Evolutionary conservation across 169 alveolate species (phyloP).

Genomic region (Eimeria sp.): DNA sequence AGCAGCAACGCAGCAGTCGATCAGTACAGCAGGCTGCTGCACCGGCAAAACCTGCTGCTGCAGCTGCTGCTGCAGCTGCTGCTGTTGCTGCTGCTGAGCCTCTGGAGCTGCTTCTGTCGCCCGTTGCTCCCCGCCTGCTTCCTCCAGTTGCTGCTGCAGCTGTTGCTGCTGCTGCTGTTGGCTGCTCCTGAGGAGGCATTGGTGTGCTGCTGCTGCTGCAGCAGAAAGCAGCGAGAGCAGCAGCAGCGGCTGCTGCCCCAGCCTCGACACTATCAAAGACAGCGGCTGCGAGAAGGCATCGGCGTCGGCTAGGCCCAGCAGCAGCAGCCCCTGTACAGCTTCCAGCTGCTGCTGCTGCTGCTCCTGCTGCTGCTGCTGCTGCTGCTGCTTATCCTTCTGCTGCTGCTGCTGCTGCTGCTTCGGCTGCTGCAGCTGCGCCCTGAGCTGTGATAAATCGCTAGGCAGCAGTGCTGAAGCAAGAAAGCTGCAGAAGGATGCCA

Average conservation of each 20-base stretch:
- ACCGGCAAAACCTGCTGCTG: slow-evolving; percentile 9
- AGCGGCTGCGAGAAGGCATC: not conserved
- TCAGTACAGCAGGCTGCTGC: slow-evolving; percentile 33
- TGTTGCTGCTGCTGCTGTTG: too few relatives aligned
- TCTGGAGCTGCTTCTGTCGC: not conserved
- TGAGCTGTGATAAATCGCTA: not conserved
- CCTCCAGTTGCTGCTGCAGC: not conserved
- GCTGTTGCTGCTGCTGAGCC: not conserved
- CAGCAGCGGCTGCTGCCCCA: slow-evolving; percentile 29
- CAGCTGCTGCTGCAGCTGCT: slow-evolving; percentile 30
- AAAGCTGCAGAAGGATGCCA: slow-evolving; percentile 8
- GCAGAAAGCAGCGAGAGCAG: slow-evolving; percentile 23
- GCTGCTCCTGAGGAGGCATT: too few relatives aligned
- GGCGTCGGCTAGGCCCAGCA: slow-evolving; percentile 31
- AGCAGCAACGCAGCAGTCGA: slow-evolving; percentile 26
- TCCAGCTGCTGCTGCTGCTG: too few relatives aligned
- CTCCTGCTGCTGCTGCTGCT: too few relatives aligned
- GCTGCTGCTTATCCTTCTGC: too few relatives aligned
- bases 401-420: slow-evolving; percentile 18
- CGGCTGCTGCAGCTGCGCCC: not conserved
- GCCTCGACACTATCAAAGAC: not conserved
- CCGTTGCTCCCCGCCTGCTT: not conserved
- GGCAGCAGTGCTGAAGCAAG: slow-evolving; percentile 26
- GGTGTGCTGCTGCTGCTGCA: slow-evolving; percentile 31
- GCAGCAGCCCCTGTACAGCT: slow-evolving; percentile 10